Conservation (phyloP, 2,329 filamentous ascomycete species). For the Fusarium guadeloupense region DNA sequence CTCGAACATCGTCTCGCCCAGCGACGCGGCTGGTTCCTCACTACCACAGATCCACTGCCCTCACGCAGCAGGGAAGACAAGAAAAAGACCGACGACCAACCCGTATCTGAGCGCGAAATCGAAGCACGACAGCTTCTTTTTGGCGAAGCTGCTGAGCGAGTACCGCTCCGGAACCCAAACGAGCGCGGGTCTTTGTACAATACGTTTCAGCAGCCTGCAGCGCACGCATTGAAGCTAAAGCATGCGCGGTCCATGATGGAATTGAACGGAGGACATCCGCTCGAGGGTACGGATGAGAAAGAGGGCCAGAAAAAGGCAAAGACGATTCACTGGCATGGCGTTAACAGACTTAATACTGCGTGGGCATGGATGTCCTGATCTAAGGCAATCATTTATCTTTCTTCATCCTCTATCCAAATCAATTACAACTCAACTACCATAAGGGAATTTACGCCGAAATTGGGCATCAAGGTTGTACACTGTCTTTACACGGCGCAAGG, state of each 20-base stretch:
- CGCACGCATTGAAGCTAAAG: slow-evolving; percentile 35
- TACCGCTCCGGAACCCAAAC: slow-evolving; percentile 29
- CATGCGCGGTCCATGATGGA: slow-evolving; percentile 41
- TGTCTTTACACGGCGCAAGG: background rate
- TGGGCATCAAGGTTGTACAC: no score
- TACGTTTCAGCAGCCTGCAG: slow-evolving; percentile 38
- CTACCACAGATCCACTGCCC: slow-evolving; percentile 16
- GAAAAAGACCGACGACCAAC: slow-evolving; percentile 10
- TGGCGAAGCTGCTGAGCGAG: slow-evolving; percentile 23
- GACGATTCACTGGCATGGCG: slow-evolving; percentile 43
- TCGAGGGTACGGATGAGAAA: slow-evolving; percentile 21
- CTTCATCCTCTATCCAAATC: no score
- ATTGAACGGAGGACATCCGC: slow-evolving; percentile 33
- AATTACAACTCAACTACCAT: no score
- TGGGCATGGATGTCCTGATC: slow-evolving; percentile 44
- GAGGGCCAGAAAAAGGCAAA: slow-evolving; percentile 31
- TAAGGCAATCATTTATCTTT: background rate
- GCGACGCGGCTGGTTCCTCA: slow-evolving; percentile 26
- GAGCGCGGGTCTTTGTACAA: slow-evolving; percentile 36
- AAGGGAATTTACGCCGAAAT: no score
- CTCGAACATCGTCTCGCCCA: slow-evolving; percentile 21
- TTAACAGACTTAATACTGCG: slow-evolving; percentile 43
- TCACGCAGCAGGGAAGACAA: slow-evolving; percentile 4
- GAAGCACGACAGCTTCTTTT: slow-evolving; percentile 33
- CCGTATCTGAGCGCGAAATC: slow-evolving; percentile 28